Evolutionary conservation across 805 yeast species (phyloP).

Genomic region (Candida parachauliodes): DNA sequence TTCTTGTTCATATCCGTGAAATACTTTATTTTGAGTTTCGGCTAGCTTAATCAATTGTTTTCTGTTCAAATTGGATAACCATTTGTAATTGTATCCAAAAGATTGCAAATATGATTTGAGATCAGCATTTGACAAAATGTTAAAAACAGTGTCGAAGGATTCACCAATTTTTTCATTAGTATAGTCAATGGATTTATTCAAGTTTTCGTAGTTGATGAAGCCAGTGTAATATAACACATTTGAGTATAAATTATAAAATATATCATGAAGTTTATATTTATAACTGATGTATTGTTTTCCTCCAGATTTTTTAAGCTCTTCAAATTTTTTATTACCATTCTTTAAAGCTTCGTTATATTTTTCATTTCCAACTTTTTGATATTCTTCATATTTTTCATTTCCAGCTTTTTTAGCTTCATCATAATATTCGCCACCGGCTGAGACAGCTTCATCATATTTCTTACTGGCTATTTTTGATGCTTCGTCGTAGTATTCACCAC

Average conservation of each 20-base stretch:
- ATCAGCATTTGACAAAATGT: constrained; percentile 43
- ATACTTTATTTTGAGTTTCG: constrained; percentile 39
- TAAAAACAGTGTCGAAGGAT: constrained; percentile 20
- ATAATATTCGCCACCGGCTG: constrained; percentile 4
- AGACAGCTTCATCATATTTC: constrained; percentile 2
- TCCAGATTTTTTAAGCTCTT: constrained; percentile 2
- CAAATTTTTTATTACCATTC: not conserved
- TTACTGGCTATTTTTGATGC: constrained; percentile 3
- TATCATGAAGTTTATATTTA: constrained; percentile 1
- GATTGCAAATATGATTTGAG: constrained; percentile 36
- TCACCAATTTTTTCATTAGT: constrained; percentile 6
- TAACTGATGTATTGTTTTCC: constrained; percentile 1
- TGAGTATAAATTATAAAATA: constrained; percentile 2
- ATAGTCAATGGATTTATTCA: constrained; percentile 4
- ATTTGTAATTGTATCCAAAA: constrained; percentile 35
- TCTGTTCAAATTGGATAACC: constrained; percentile 16
- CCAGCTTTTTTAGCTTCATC: constrained; percentile 4
- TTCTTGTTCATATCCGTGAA: constrained; percentile 16
- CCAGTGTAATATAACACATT: constrained; percentile 3
- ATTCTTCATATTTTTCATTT: constrained; percentile 1
- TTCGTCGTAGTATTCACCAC: constrained; percentile 1
- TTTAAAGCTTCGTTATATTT: constrained; percentile 2
- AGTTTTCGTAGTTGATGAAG: constrained; percentile 1
- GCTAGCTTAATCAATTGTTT: constrained; percentile 37
- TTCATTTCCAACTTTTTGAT: not conserved